These are phyloP conservation scores for Fusarium nelsonii DNA, from an alignment of 2,329 filamentous ascomycete genomes.

Conservation along the genomic window DNA sequence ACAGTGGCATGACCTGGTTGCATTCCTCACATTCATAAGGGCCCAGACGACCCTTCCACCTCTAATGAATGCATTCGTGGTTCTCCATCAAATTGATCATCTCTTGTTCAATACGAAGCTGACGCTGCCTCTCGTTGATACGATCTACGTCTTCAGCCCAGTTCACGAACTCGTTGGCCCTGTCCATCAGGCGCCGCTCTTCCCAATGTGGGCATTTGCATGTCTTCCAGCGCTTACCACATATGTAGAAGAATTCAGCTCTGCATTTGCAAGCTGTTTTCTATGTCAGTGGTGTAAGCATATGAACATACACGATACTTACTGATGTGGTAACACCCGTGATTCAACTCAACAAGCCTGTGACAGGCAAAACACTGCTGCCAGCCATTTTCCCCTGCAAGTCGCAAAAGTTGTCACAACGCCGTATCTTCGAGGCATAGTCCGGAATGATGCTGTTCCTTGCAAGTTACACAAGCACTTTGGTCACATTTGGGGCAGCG, in stretches of 20 bases:
- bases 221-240: constrained; percentile 57
- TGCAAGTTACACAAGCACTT: constrained; percentile 66
- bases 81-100: constrained; percentile 39
- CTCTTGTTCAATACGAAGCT: background rate
- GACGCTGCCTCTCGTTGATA: background rate
- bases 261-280: constrained; percentile 59
- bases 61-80: constrained; percentile 56
- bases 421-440: constrained; percentile 62
- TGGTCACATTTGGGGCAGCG: constrained; percentile 58
- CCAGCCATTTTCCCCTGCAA: constrained; percentile 62
- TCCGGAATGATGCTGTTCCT: constrained; percentile 56
- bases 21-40: constrained; percentile 60
- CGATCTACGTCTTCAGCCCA: constrained; percentile 10
- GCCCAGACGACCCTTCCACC: constrained; percentile 54
- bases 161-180: constrained; percentile 52
- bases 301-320: constrained; percentile 42
- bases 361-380: constrained; percentile 61
- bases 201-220: constrained; percentile 56
- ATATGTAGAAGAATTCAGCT: constrained; percentile 63
- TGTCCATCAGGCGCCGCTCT: constrained; percentile 50
- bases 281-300: background rate
- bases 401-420: constrained; percentile 55
- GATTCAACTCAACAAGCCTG: constrained; percentile 60
- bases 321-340: constrained; percentile 71
- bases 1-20: constrained; percentile 53